Conservation (phyloP, 306 rosid species). For the Castanea mollissima region DNA sequence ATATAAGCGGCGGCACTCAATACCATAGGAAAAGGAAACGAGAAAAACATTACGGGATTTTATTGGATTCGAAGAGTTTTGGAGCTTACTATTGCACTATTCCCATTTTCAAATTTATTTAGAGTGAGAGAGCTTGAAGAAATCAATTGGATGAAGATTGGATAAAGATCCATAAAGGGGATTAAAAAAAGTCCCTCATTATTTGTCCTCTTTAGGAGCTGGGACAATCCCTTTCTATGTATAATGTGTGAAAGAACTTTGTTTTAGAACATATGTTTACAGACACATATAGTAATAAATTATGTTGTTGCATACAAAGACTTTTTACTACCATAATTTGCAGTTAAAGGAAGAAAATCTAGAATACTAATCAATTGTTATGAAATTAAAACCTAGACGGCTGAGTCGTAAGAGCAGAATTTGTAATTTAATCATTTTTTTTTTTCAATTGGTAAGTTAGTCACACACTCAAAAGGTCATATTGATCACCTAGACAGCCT, state of each 20-base stretch:
- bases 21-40: neutral
- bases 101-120: conserved; percentile 14
- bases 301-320: too few species aligned
- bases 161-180: conserved; percentile 17
- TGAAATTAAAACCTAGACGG: too few species aligned
- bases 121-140: conserved; percentile 19
- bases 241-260: conserved; percentile 30
- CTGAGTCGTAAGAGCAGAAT: too few species aligned
- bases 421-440: too few species aligned
- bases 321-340: too few species aligned
- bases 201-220: conserved; percentile 24
- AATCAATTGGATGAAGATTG: conserved; percentile 21
- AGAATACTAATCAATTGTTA: too few species aligned
- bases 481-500: too few species aligned
- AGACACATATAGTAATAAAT: too few species aligned
- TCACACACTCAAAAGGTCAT: too few species aligned
- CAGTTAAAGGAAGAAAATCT: too few species aligned
- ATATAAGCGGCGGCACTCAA: conserved; percentile 25
- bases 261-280: neutral
- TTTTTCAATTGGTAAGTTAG: too few species aligned
- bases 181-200: conserved; percentile 28
- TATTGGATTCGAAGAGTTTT: conserved; percentile 10
- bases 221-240: conserved; percentile 34
- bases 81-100: conserved; percentile 28
- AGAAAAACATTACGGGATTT: conserved; percentile 4